Evolutionary conservation across 1,284 basidiomycete genomes (phyloP).

Genomic region (Ustilago sp.): DNA sequence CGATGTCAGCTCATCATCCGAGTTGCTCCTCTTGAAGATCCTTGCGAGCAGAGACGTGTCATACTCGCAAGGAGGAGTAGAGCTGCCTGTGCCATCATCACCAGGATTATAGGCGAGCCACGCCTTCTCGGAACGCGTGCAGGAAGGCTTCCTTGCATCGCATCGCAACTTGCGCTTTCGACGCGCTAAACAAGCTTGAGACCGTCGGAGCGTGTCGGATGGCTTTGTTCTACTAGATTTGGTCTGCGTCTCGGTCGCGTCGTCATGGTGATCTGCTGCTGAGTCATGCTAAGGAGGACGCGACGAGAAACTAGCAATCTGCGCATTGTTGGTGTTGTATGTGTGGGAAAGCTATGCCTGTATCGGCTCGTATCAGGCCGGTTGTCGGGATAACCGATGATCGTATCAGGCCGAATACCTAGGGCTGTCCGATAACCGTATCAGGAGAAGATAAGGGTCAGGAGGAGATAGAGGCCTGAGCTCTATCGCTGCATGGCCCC

Average conservation of each 20-base stretch:
- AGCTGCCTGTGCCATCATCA: background rate
- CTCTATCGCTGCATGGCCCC: too few relatives aligned
- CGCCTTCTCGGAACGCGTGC: slow-evolving; percentile 39
- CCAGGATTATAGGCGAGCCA: slow-evolving; percentile 32
- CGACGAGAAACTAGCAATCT: background rate
- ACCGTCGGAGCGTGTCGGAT: slow-evolving; percentile 33
- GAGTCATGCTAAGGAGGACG: background rate
- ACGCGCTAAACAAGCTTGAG: slow-evolving; percentile 42
- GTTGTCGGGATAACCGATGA: too few relatives aligned
- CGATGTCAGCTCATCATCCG: slow-evolving; percentile 9
- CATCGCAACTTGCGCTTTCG: slow-evolving; percentile 43
- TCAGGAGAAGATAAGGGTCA: too few relatives aligned
- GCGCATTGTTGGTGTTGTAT: background rate
- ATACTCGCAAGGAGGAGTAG: slow-evolving; percentile 32
- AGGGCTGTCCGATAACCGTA: too few relatives aligned
- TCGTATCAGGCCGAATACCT: too few relatives aligned
- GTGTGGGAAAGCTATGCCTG: too few relatives aligned
- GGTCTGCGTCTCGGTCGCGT: background rate
- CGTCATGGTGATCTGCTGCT: slow-evolving; percentile 9
- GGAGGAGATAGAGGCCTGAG: too few relatives aligned
- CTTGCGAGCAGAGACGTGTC: slow-evolving; percentile 34
- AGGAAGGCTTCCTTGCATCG: slow-evolving; percentile 42
- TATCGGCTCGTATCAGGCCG: too few relatives aligned
- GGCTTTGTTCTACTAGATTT: slow-evolving; percentile 15
- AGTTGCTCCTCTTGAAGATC: slow-evolving; percentile 30